phyloP scores from a whole-genome alignment of 2,329 filamentous ascomycete genomes.

The Teratosphaeria viscida region DNA sequence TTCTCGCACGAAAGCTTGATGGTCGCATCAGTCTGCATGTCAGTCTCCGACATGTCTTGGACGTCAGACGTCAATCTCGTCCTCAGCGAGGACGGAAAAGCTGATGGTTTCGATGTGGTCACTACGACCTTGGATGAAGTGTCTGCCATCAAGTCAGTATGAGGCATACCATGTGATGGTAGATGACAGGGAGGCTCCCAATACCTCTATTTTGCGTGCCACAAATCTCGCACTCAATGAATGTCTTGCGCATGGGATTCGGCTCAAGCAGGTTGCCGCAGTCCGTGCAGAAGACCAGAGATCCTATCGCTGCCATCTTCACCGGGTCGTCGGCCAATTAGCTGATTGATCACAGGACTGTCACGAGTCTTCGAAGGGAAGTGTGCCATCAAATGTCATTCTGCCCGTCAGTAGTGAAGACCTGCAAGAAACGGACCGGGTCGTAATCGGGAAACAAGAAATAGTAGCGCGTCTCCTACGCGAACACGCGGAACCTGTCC shows the following conservation, averaged over 20 bases:
- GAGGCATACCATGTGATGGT: neutral
- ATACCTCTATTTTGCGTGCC: constrained; percentile 73
- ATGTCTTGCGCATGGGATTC: constrained; percentile 64
- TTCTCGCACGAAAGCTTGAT: constrained; percentile 64
- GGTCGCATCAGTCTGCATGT: constrained; percentile 50
- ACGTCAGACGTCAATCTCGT: constrained; percentile 71
- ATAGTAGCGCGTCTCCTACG: neutral
- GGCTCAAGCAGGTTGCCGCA: constrained; percentile 79
- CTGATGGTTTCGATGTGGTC: constrained; percentile 75
- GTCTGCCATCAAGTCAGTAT: constrained; percentile 39
- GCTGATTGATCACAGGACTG: neutral
- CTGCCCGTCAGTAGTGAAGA: neutral
- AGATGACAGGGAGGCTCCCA: neutral
- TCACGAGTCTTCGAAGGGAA: neutral
- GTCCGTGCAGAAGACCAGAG: constrained; percentile 82
- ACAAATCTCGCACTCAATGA: constrained; percentile 76
- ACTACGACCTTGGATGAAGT: constrained; percentile 64
- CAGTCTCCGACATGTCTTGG: constrained; percentile 67
- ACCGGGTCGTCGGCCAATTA: neutral
- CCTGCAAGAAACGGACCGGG: neutral
- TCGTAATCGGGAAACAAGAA: neutral
- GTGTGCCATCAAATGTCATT: neutral
- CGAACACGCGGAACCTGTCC: neutral
- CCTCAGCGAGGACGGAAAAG: constrained; percentile 82
- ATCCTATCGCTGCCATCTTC: constrained; percentile 78